A percentile compares a stretch with the other conserved stretches of the same genome.
Conservation (phyloP, 495 filamentous ascomycete species). For the Aspergillus nidulans region DNA sequence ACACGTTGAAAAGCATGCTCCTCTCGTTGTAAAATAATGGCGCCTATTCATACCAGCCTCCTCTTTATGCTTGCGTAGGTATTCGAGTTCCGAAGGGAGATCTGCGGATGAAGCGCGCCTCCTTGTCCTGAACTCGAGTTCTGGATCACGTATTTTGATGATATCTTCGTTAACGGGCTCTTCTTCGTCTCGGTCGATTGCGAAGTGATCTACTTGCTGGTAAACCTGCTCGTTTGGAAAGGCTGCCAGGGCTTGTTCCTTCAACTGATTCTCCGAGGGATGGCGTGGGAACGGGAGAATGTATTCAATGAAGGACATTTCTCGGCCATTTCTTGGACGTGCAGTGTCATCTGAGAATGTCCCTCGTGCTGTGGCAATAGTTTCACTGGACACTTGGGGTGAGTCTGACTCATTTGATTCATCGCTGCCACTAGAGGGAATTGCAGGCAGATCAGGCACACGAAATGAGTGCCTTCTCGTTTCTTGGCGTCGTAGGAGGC, state of each 20-base stretch:
- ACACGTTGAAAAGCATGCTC: slow-evolving; percentile 18
- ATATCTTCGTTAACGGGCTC: slow-evolving; percentile 32
- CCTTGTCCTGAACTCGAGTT: slow-evolving; percentile 26
- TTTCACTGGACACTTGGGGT: slow-evolving; percentile 47
- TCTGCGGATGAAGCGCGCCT: slow-evolving; percentile 45
- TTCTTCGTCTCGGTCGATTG: slow-evolving; percentile 49
- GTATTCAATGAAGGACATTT: slow-evolving; percentile 68
- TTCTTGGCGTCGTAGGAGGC: slow-evolving; percentile 36
- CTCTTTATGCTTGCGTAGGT: slow-evolving; percentile 48
- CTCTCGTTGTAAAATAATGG: slow-evolving; percentile 21
- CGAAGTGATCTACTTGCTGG: slow-evolving; percentile 59
- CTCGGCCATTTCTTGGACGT: slow-evolving; percentile 54
- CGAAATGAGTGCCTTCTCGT: slow-evolving; percentile 51
- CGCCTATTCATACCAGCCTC: slow-evolving; percentile 37
- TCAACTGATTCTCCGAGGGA: slow-evolving; percentile 68
- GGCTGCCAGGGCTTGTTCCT: slow-evolving; percentile 64
- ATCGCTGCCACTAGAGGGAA: slow-evolving; percentile 54
- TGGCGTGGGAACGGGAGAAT: slow-evolving; percentile 70
- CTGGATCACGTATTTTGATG: slow-evolving; percentile 36
- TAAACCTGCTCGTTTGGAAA: slow-evolving; percentile 64
- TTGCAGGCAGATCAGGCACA: slow-evolving; percentile 49
- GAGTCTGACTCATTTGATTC: slow-evolving; percentile 44
- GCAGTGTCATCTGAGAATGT: slow-evolving; percentile 36
- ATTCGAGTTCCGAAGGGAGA: slow-evolving; percentile 47
- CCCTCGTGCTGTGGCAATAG: slow-evolving; percentile 31